Evolutionary conservation across 2,329 filamentous ascomycete genomes (phyloP), one percentile per base, ranked within the genome.

Genomic region (Fusarium sp.): DNA sequence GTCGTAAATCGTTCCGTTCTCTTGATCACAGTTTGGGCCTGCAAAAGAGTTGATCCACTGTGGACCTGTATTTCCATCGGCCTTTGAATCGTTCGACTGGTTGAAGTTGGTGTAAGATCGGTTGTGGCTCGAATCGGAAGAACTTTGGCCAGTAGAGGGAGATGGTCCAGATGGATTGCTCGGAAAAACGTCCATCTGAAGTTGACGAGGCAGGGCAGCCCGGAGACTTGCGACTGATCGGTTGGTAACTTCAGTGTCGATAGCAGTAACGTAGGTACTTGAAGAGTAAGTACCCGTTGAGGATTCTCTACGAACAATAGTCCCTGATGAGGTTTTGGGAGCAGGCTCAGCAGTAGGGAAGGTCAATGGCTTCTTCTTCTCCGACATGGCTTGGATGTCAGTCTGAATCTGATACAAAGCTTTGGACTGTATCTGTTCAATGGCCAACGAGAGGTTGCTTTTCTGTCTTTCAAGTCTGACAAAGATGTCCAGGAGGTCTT

Each of bases 371-470:
- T 29, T 29, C 28, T 29, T 55, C 24, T 41, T 41, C 1, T 29
- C 48, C 1, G 63, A 9, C 58, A 72, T 72, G 31, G 8, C 4
- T 0, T 39, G 28, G 0, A 72, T 61, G 0, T 72, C 62, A 0
- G 8, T 21, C 4, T 68, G 66, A 0, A 71, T 72, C 0, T 59
- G 66, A 37, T 84, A 63, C 0, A 72, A 67, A 0, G 84, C 79
- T 83, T 81, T 86, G 6, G 76, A 81, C 11, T 84, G 70, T 1
- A 72, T 70, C 4, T 68, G 60, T 0, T 69, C 56, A 0, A 74
- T 74, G 0, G 56, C 26, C 0, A 74, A n/a, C 1, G 54, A 70
- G 0, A 74, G 63, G 2, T 43, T 70, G 6, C 64, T 53, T 10
- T 74, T 74, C 13, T 69, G 69, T 3, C 65, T 26, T 11, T 74